Evolutionary conservation across 129 eudicot genomes (phyloP), one percentile per base, ranked within the genome.

Genomic region (Ambrosia trifida): DNA sequence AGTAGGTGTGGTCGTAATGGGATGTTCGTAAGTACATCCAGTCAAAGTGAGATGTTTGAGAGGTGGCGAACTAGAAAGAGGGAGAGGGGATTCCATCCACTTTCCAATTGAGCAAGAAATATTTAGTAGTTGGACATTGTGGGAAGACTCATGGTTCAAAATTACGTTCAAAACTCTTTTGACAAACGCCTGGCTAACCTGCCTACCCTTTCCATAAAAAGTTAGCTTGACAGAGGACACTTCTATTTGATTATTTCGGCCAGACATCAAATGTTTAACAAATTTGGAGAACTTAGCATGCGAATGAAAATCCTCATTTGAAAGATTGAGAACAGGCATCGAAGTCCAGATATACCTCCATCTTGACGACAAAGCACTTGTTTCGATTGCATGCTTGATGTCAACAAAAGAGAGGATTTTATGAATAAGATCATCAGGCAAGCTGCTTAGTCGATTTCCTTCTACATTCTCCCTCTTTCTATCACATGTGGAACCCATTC

Each of bases 341-440:
- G 62, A 56, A 24, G 62, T 24, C 62, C 62, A 20, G 36, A 24
- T 56, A 20, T 9, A 56, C 36, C 35, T 56, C 62, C 62, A 56
- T 24, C 62, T 56, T 11, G 62, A 24, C 14, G 61, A 72, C 69
- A 59, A 45, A 49, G 30, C 69, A 46, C 59, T 14, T 2, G 60
- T 60, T 59, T 45, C 6, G 11, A 61, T 12, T 9, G 46, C 77
- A 2, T 30, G n/a, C 31, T 8, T 72, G 5, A 30, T 72, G 66
- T 16, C 20, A 11, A 20, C 10, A 49, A 31, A 73, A 18, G 77
- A 73, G 40, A 73, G 62, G 32, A 73, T 73, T 51, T 62, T 64
- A 33, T 19, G 53, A 8, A 73, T 73, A 47, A 73, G 33, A 36
- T 45, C 69, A 16, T 73, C 70, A 0, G 77, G 77, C 77, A 73